Base-by-base conservation (phyloP, 352 stramenopile genomes). In the Phytophthora europaea region DNA sequence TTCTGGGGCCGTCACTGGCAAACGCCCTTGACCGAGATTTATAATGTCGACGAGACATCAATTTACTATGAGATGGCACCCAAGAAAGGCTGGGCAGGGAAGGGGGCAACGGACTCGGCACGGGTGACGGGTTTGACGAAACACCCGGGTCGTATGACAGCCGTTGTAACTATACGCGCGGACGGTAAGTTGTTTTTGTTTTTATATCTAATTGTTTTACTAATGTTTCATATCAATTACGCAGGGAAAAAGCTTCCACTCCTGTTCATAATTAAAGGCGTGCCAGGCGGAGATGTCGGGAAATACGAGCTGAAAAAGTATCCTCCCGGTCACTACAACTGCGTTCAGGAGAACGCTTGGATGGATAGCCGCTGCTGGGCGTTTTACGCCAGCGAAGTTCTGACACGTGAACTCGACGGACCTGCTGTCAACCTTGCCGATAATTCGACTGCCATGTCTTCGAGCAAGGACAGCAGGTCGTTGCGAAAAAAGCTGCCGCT, bases 401-500 rank as follows among this genome's bases (percentile, higher is more conserved):
- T 71, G n/a, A 22, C 33, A 9, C 43, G 26, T 33, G 43, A 65
- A 7, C 22, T 71, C 13, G 38, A 52, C 10, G 20, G 20, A 36
- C 64, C 64, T 20, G 34, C 69, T 45, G 20, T 76, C n/a, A 47
- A 72, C 36, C 50, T 76, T 20, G 33, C 68, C 16, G 62, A 72
- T 31, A 76, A 76, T 75, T 75, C 20, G 55, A 63, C 33, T 56
- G 50, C 23, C 61, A 67, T 45, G 48, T 72, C 12, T 61, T 20
- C 12, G 34, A 72, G 26, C 36, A 67, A 38, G 40, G 40, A 8
- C 40, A 48, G 40, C 40, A 13, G 40, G 40, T 48, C 40, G 40
- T 48, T 12, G 40, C 40, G 13, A 13, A 48, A 13, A 48, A 48
- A 20, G 31, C 54, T 23, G 2, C 43, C 15, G 40, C 15, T 48